Evolutionary conservation across 1,284 basidiomycete genomes (phyloP).

Genomic region (Meripilus lineatus): DNA sequence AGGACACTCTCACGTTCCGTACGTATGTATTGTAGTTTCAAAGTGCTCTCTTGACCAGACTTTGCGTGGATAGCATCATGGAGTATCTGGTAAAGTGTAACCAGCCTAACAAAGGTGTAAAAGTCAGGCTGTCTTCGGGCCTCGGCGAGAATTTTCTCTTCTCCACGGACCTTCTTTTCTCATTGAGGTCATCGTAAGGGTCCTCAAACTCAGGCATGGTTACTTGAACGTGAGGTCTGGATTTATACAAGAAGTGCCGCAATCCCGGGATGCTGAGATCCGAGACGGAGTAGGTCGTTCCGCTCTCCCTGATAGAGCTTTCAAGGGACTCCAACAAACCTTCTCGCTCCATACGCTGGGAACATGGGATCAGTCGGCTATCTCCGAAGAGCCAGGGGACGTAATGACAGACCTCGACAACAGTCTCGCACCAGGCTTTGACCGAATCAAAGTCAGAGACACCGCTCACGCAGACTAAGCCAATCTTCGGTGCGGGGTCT

Average conservation of each 20-base stretch:
- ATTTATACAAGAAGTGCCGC: constrained; percentile 94
- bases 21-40: constrained; percentile 81
- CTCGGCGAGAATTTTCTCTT: not conserved
- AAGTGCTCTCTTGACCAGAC: constrained; percentile 67
- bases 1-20: constrained; percentile 86
- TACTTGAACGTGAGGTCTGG: constrained; percentile 81
- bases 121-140: not conserved
- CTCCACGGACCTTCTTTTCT: constrained; percentile 49
- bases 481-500: constrained; percentile 32
- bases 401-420: constrained; percentile 46
- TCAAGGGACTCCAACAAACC: constrained; percentile 49
- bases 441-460: constrained; percentile 66
- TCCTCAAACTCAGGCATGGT: constrained; percentile 82
- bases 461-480: constrained; percentile 64
- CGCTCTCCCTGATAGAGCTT: constrained; percentile 41
- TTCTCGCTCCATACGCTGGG: constrained; percentile 59
- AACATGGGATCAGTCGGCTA: constrained; percentile 1
- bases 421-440: constrained; percentile 65
- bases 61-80: constrained; percentile 85
- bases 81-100: constrained; percentile 80
- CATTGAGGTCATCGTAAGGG: constrained; percentile 64
- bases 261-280: constrained; percentile 84
- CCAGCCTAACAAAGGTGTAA: constrained; percentile 42
- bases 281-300: constrained; percentile 58
- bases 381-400: not conserved